A percentile compares a stretch with the other conserved stretches of the same genome.
Evolutionary conservation across 371 early-diverging fungal species (phyloP).

Genomic region (Mucor velutinosus): DNA sequence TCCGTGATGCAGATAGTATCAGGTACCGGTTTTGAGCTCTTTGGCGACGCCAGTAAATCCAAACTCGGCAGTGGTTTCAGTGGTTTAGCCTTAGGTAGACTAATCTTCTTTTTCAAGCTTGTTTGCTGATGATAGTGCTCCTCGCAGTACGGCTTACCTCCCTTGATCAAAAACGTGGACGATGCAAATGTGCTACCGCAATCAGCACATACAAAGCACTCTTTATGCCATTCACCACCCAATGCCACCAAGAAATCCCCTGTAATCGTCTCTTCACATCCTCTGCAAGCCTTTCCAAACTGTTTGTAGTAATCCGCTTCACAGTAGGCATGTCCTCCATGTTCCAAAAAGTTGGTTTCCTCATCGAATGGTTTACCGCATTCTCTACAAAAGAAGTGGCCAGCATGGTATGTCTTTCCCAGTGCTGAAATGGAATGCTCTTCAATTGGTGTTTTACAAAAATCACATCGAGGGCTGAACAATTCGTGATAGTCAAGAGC

Average conservation of each 20-base stretch:
- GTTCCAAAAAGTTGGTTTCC: slow-evolving; percentile 63
- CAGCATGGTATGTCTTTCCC: slow-evolving; percentile 71
- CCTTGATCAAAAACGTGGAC: slow-evolving; percentile 49
- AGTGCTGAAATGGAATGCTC: slow-evolving; percentile 66
- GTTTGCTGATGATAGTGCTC: slow-evolving; percentile 49
- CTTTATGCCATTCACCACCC: slow-evolving; percentile 68
- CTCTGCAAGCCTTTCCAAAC: slow-evolving; percentile 67
- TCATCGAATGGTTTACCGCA: slow-evolving; percentile 69
- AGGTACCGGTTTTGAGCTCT: not conserved
- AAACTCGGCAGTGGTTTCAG: not conserved
- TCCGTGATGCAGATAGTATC: not conserved
- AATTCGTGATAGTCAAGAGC: slow-evolving; percentile 65
- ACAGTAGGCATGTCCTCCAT: slow-evolving; percentile 76
- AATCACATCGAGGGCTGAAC: slow-evolving; percentile 70
- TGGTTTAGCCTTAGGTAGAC: not conserved
- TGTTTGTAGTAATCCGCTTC: slow-evolving; percentile 66
- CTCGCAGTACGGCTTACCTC: slow-evolving; percentile 68
- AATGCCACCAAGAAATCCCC: slow-evolving; percentile 65
- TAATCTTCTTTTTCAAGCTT: not conserved
- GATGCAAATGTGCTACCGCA: slow-evolving; percentile 57
- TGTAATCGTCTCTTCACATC: slow-evolving; percentile 62
- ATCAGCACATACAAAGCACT: slow-evolving; percentile 73
- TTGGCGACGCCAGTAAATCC: not conserved
- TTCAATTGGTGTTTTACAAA: slow-evolving; percentile 67
- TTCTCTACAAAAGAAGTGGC: slow-evolving; percentile 79